These are phyloP conservation scores for Aureobasidium sp. DNA, from an alignment of 2,329 filamentous ascomycete genomes.

Conservation along the genomic window DNA sequence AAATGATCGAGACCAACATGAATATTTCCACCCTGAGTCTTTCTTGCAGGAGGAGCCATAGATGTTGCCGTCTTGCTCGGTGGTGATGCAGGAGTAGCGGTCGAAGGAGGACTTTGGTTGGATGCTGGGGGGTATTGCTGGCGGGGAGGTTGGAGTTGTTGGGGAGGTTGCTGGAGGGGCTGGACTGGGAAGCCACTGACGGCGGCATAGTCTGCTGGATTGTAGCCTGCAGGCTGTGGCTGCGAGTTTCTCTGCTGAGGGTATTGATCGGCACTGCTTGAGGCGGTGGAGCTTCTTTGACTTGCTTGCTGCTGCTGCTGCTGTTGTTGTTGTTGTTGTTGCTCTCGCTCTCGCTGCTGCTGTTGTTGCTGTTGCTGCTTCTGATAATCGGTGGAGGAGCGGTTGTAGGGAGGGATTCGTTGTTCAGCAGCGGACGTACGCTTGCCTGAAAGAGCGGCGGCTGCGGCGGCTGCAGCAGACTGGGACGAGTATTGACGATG, in stretches of 20 bases:
- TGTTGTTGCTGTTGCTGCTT: slow-evolving; percentile 27
- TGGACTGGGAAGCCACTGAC: slow-evolving; percentile 38
- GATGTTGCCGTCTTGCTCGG: slow-evolving; percentile 20
- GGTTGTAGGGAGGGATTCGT: slow-evolving; percentile 41
- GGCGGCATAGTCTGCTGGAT: slow-evolving; percentile 78
- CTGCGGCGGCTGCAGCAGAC: slow-evolving; percentile 52
- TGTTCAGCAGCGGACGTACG: slow-evolving; percentile 46
- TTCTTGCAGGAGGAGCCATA: slow-evolving; percentile 76
- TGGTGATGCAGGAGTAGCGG: slow-evolving; percentile 40
- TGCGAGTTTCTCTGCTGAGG: slow-evolving; percentile 34
- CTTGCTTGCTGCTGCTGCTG: slow-evolving; percentile 4
- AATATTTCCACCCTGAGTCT: slow-evolving; percentile 73
- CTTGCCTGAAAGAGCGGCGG: slow-evolving; percentile 43
- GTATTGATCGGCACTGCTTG: slow-evolving; percentile 25
- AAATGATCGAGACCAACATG: slow-evolving; percentile 98
- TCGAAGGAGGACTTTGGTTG: slow-evolving; percentile 45
- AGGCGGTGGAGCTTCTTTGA: slow-evolving; percentile 27
- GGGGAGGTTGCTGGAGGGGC: slow-evolving; percentile 51
- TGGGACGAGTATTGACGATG: slow-evolving; percentile 57
- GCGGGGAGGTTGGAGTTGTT: slow-evolving; percentile 44
- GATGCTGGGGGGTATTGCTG: slow-evolving; percentile 54
- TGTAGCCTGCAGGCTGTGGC: slow-evolving; percentile 64
- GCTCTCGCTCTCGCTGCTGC: slow-evolving; percentile 25
- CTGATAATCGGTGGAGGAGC: slow-evolving; percentile 49
- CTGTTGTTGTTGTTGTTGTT: slow-evolving; percentile 27